A percentile compares a stretch with the other conserved stretches of the same genome.
phyloP scores from a whole-genome alignment of 1,284 basidiomycete species.

The Ustilago esculenta region DNA sequence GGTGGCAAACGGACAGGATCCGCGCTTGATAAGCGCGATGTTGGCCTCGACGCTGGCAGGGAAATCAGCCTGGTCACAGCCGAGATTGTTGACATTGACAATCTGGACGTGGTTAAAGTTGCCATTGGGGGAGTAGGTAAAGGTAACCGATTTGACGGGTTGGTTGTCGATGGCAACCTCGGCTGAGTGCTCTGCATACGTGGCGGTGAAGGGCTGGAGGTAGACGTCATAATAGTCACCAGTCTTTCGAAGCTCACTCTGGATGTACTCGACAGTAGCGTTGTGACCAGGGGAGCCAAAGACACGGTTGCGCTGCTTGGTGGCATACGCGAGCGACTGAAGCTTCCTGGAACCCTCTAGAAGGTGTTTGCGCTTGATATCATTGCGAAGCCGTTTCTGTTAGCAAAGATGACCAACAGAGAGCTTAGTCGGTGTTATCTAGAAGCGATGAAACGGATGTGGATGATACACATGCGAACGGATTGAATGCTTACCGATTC shows the following conservation, averaged over 20 bases:
- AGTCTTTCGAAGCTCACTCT: conserved; percentile 9
- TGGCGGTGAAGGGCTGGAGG: conserved; percentile 38
- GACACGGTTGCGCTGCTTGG: conserved; percentile 28
- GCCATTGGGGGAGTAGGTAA: conserved; percentile 39
- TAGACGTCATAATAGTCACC: conserved; percentile 39
- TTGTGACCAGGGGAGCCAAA: conserved; percentile 41
- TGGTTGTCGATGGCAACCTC: conserved; percentile 29
- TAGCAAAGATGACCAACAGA: neutral
- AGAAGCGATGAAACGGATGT: too few species aligned
- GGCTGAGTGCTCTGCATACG: conserved; percentile 26
- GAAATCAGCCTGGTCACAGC: conserved; percentile 33
- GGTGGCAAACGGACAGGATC: conserved; percentile 20
- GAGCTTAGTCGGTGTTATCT: too few species aligned
- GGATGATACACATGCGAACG: neutral
- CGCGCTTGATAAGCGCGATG: conserved; percentile 35
- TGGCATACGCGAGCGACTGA: conserved; percentile 24
- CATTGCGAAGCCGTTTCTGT: conserved; percentile 29
- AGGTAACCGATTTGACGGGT: conserved; percentile 12
- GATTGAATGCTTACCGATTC: conserved; percentile 24
- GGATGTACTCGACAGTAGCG: conserved; percentile 31
- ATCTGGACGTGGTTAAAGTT: conserved; percentile 18
- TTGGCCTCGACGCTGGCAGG: conserved; percentile 22
- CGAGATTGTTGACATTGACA: conserved; percentile 30
- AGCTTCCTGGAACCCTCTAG: conserved; percentile 14
- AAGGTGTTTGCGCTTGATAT: conserved; percentile 32